Conservation (phyloP, 2,329 filamentous ascomycete genomes). For the Davidsoniella eucalypti region DNA sequence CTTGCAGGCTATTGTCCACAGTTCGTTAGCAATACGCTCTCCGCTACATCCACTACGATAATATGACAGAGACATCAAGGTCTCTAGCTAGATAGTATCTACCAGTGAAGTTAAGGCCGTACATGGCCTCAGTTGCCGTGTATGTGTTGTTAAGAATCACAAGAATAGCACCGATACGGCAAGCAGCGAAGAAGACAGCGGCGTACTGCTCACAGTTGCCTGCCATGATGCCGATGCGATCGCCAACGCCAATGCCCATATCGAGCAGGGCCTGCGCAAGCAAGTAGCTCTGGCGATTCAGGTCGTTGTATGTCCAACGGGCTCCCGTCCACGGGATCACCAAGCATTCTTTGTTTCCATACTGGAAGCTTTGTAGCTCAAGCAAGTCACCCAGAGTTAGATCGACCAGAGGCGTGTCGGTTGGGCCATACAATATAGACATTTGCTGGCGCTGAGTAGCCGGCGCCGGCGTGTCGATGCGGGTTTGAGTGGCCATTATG, state of each 20-base stretch:
- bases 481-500: constrained; percentile 11
- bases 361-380: constrained; percentile 50
- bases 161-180: constrained; percentile 48
- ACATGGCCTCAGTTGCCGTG: constrained; percentile 54
- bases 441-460: constrained; percentile 23
- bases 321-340: constrained; percentile 62
- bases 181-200: constrained; percentile 56
- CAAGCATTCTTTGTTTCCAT: constrained; percentile 49
- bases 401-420: constrained; percentile 52
- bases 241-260: constrained; percentile 49
- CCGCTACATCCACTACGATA: background rate
- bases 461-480: constrained; percentile 18
- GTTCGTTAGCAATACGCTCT: too few relatives aligned
- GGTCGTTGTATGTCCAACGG: constrained; percentile 53
- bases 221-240: constrained; percentile 61
- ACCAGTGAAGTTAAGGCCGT: constrained; percentile 56
- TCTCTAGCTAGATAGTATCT: constrained; percentile 15
- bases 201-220: constrained; percentile 70
- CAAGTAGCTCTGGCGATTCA: constrained; percentile 43
- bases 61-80: background rate
- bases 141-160: constrained; percentile 76
- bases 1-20: constrained; percentile 39
- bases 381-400: constrained; percentile 58
- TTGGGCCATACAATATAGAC: constrained; percentile 50
- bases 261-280: constrained; percentile 50